Conservation (phyloP, 257 asterid species). For the Przewalskia tangutica region DNA sequence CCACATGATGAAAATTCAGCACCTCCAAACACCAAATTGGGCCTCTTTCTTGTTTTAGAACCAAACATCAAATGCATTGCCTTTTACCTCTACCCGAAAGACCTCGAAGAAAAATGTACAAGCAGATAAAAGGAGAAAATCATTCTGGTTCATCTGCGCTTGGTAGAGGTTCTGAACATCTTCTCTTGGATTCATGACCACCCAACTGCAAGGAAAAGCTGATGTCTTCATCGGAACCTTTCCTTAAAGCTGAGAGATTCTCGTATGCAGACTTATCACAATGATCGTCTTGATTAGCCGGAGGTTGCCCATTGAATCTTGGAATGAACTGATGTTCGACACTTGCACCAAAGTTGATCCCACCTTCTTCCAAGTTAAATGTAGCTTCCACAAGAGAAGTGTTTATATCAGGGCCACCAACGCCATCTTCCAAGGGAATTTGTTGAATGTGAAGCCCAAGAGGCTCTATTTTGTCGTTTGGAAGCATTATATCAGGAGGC, state of each 20-base stretch:
- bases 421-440: slow-evolving; percentile 55
- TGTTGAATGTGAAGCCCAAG: slow-evolving; percentile 79
- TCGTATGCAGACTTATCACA: slow-evolving; percentile 41
- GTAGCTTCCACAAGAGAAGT: slow-evolving; percentile 56
- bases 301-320: slow-evolving; percentile 46
- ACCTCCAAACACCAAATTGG: slow-evolving; percentile 3
- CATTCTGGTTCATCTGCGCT: slow-evolving; percentile 22
- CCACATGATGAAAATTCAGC: neutral
- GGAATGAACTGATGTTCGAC: slow-evolving; percentile 90
- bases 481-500: slow-evolving; percentile 66
- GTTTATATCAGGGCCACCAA: slow-evolving; percentile 72
- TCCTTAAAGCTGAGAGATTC: slow-evolving; percentile 63
- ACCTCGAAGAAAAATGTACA: neutral
- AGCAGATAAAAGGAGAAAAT: slow-evolving; percentile 1
- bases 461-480: slow-evolving; percentile 86
- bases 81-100: neutral
- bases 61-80: slow-evolving; percentile 1
- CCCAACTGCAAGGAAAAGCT: slow-evolving; percentile 78
- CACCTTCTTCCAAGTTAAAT: slow-evolving; percentile 48
- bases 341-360: slow-evolving; percentile 39
- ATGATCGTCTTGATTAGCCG: slow-evolving; percentile 36
- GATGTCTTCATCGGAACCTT: slow-evolving; percentile 55
- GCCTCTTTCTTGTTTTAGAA: neutral
- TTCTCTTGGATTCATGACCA: slow-evolving; percentile 80
- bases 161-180: slow-evolving; percentile 44